Base-by-base conservation (phyloP, 2,329 filamentous ascomycete species). In the Fusarium albidum region DNA sequence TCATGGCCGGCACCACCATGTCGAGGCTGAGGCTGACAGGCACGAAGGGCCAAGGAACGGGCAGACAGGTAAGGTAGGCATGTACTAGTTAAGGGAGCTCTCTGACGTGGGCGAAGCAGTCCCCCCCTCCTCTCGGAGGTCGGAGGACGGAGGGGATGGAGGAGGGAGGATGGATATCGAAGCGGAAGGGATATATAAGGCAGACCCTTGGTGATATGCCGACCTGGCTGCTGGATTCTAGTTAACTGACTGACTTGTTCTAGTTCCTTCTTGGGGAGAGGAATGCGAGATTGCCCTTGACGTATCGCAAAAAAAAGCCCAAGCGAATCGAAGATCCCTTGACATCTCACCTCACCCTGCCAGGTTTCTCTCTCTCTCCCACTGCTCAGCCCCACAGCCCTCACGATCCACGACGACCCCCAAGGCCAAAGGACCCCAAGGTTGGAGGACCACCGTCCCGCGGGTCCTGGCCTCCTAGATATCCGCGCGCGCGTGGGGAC, bases 401-500 rank as follows among this genome's bases (percentile, higher is more conserved):
- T 48, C 42, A 17, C 25, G 32, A 25, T 33, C 41, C 46, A 52
- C 42, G 51, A 46, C 52, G 41, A 29, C 21, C 21, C 21, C 21
- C 21, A 5, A 5, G 5, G 5, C 21, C 21, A 4, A 21, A 21
- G 7, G 21, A 21, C 21, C 21, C 26, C 50, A 18, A 32, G 45
- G 54, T 52, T 33, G 50, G 39, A 52, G 59, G 48, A 35, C 59
- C 47, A 43, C 52, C 57, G 32, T 50, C 32, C 38, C 11, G 43
- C 45, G 27, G 15, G 42, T 38, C 34, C 42, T 49, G 49, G 14
- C 49, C 42, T 49, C 43, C 49, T 31, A 50, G 34, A 63, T 54
- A 59, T 53, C 49, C 39, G 39, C 41, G 42, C 41, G 42, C 49
- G 52, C 63, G 57, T 64, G 59, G 57, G 52, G 52, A 52, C 57